Conservation (phyloP, 768 basidiomycete genomes). For the Lyophyllum decastes region DNA sequence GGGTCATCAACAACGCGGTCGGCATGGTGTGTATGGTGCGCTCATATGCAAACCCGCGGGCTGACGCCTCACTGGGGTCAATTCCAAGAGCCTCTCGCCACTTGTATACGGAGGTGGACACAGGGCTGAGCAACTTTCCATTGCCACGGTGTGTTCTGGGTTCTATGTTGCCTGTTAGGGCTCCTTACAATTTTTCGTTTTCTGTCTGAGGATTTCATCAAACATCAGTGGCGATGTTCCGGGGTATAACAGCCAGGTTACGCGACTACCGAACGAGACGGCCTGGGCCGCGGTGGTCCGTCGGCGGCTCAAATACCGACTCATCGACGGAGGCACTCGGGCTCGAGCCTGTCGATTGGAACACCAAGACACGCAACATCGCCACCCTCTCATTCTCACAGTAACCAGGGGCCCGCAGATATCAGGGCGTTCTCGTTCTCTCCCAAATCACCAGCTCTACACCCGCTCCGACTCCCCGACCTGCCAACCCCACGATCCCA, state of each 20-base stretch:
- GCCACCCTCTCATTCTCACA: not conserved
- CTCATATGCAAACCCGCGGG: too few relatives aligned
- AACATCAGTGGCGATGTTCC: conserved; percentile 23
- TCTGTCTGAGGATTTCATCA: conserved; percentile 6
- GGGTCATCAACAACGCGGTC: conserved; percentile 22
- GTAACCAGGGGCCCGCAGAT: not conserved
- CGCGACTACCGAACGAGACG: conserved; percentile 10
- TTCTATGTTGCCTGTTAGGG: too few relatives aligned
- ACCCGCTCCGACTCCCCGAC: conserved; percentile 3
- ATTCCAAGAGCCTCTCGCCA: conserved; percentile 22
- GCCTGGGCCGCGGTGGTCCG: conserved; percentile 11
- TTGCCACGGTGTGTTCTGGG: conserved; percentile 21
- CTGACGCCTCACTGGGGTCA: not conserved
- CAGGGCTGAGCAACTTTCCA: conserved; percentile 23
- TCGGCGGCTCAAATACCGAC: conserved; percentile 13
- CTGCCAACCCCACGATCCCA: conserved; percentile 15
- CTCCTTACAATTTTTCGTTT: not conserved
- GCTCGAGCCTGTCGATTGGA: conserved; percentile 10
- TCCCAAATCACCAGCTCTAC: not conserved
- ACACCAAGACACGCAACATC: not conserved
- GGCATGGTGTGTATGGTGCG: conserved; percentile 19
- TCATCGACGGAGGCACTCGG: conserved; percentile 15
- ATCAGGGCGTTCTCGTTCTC: not conserved
- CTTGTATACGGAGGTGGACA: conserved; percentile 30
- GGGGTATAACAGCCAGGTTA: conserved; percentile 23